Percentiles rank a stretch among this genome's conserved stretches.
These are phyloP conservation scores for Saitozyma podzolica DNA, from an alignment of 768 basidiomycete genomes.

Conservation along the genomic window DNA sequence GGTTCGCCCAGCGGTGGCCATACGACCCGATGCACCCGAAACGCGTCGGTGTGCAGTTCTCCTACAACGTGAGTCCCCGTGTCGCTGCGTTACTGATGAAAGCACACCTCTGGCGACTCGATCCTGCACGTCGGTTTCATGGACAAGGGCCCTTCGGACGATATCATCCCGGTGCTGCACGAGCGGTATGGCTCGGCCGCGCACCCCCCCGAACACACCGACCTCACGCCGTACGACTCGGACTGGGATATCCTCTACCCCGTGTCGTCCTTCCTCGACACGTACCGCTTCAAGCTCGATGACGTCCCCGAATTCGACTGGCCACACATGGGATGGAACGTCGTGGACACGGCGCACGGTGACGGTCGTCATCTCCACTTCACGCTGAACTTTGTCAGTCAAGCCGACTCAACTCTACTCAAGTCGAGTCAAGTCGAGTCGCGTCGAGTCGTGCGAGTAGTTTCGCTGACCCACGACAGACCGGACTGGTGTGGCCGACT, in stretches of 20 bases:
- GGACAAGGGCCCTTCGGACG: conserved; percentile 75
- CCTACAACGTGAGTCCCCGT: conserved; percentile 72
- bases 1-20: conserved; percentile 57
- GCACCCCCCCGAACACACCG: conserved; percentile 56
- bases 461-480: conserved; percentile 56
- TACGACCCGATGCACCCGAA: conserved; percentile 88
- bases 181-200: conserved; percentile 59
- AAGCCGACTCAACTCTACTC: not conserved
- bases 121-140: conserved; percentile 78
- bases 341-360: conserved; percentile 61
- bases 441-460: conserved; percentile 22
- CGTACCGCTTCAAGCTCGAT: conserved; percentile 68
- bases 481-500: conserved; percentile 55
- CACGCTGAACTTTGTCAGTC: conserved; percentile 43
- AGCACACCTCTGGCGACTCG: conserved; percentile 72
- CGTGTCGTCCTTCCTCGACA: conserved; percentile 69
- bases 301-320: conserved; percentile 3
- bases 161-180: conserved; percentile 65
- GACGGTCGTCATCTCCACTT: conserved; percentile 26
- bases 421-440: too few relatives aligned
- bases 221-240: conserved; percentile 72
- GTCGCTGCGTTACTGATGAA: not conserved
- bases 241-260: conserved; percentile 72
- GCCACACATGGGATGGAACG: not conserved
- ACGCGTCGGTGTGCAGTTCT: conserved; percentile 75